Base-by-base conservation (phyloP, 2,329 filamentous ascomycete genomes). In the Xylaria sp. region DNA sequence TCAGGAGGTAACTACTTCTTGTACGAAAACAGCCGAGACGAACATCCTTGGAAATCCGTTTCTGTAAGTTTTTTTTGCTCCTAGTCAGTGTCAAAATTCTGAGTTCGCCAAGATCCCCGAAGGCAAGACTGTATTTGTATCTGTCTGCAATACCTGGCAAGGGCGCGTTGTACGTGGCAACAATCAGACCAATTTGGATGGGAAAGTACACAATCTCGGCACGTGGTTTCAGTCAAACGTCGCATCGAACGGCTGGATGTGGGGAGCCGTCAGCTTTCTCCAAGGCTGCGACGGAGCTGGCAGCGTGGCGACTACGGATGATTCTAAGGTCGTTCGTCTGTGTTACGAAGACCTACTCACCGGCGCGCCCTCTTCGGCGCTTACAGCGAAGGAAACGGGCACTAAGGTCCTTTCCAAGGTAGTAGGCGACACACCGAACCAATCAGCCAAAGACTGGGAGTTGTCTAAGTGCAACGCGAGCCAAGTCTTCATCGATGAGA, bases 1-100 rank as follows among this genome's bases (percentile, higher is more conserved):
- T 65, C 63, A 34, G 73, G 71, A 25, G 66, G 52, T 18, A 57
- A 69, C n/a, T 77, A 73, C 68, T 77, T 76, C 52, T 51, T 78
- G 2, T 74, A 76, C 65, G 76, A 78, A 59, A 77, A 76, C 54
- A 71, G 66, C 50, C 69, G 71, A 7, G 75, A 77, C 51, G 50
- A 72, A 1, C 73, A 73, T 32, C 73, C 75, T 7, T 78, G 75
- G 76, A 77, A 78, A 65, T 76, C 77, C 50, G 63, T 74, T 48
- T 55, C 67, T 44, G 76, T 76, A 66, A 60, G 74, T 63, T 52
- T 10, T 52, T 10, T 28, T 28, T 23, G 6, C 28, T 28, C 23
- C 32, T n/a, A 28, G 13, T 62, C 12, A 15, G 8, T 15, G 28
- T 46, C n/a, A 6, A 20, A 37, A 15, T 2, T 41, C 59, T 60